Conservation (phyloP, 768 basidiomycete genomes). For the Bullera alba region DNA sequence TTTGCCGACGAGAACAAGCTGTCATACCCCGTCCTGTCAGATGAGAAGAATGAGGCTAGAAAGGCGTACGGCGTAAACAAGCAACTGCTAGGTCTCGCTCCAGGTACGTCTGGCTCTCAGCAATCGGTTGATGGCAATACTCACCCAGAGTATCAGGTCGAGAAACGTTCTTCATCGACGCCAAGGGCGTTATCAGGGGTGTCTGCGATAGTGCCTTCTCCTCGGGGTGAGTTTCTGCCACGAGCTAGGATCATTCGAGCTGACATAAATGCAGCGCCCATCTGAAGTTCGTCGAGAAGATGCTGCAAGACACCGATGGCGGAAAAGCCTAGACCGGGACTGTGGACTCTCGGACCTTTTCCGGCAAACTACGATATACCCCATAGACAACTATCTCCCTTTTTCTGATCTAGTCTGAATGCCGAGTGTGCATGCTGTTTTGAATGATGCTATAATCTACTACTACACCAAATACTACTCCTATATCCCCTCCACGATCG, state of each 20-base stretch:
- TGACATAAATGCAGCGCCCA: constrained; percentile 51
- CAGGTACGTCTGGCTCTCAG: constrained; percentile 34
- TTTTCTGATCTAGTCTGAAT: too few species aligned
- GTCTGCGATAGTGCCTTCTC: constrained; percentile 30
- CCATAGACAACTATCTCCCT: too few species aligned
- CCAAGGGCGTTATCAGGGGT: constrained; percentile 61
- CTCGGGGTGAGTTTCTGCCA: constrained; percentile 4
- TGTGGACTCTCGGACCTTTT: too few species aligned
- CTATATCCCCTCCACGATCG: constrained; percentile 35
- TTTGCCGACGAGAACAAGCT: constrained; percentile 57
- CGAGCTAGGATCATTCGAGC: background rate
- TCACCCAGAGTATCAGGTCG: constrained; percentile 46
- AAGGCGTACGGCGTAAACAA: constrained; percentile 63
- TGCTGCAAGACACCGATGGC: constrained; percentile 46
- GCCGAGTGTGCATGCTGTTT: background rate
- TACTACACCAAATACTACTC: background rate
- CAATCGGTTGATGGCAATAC: constrained; percentile 31
- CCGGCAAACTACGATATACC: too few species aligned
- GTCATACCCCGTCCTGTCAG: constrained; percentile 68
- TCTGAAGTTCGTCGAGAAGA: constrained; percentile 63
- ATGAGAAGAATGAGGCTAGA: constrained; percentile 57
- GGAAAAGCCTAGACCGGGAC: constrained; percentile 2
- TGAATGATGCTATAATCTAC: constrained; percentile 1
- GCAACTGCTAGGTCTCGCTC: constrained; percentile 60
- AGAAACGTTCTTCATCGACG: constrained; percentile 70